Evolutionary conservation across 495 filamentous ascomycete genomes (phyloP).

Genomic region (Hypoxylon cercidicola): DNA sequence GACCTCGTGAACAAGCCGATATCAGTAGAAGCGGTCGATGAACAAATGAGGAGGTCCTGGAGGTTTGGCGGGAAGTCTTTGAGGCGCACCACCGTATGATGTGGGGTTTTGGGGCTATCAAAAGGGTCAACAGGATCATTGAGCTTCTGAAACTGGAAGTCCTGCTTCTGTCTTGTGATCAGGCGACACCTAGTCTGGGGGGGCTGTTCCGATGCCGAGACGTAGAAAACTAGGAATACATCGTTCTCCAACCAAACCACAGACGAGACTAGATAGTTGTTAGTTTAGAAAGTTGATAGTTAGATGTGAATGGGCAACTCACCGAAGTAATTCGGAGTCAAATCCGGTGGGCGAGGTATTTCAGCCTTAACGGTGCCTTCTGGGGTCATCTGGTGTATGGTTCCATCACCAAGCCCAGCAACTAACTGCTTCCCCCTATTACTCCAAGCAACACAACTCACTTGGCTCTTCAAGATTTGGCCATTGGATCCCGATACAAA

Average conservation of each 20-base stretch:
- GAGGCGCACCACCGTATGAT: constrained; percentile 79
- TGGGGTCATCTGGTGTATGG: constrained; percentile 82
- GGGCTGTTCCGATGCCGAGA: constrained; percentile 64
- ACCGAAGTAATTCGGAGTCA: constrained; percentile 77
- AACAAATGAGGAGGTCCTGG: constrained; percentile 80
- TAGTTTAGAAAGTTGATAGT: constrained; percentile 36
- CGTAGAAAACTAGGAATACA: constrained; percentile 83
- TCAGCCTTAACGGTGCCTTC: constrained; percentile 77
- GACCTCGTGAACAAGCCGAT: constrained; percentile 81
- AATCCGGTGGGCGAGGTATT: constrained; percentile 78
- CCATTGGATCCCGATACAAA: constrained; percentile 70
- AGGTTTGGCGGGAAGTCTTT: constrained; percentile 81
- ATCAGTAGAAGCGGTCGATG: constrained; percentile 80
- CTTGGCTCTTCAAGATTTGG: constrained; percentile 72
- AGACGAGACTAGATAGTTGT: constrained; percentile 72
- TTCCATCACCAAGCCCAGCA: constrained; percentile 85
- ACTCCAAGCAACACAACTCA: constrained; percentile 92
- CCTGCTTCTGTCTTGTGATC: constrained; percentile 69
- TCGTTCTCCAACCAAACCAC: constrained; percentile 90
- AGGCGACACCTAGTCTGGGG: constrained; percentile 77
- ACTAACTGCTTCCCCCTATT: constrained; percentile 91
- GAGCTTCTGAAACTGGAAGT: constrained; percentile 76
- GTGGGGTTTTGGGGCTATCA: constrained; percentile 71
- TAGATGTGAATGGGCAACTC: constrained; percentile 39
- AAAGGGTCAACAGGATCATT: constrained; percentile 77